These are phyloP conservation scores for Aspergillus brasiliensis DNA, from an alignment of 2,329 filamentous ascomycete genomes.

Conservation along the genomic window DNA sequence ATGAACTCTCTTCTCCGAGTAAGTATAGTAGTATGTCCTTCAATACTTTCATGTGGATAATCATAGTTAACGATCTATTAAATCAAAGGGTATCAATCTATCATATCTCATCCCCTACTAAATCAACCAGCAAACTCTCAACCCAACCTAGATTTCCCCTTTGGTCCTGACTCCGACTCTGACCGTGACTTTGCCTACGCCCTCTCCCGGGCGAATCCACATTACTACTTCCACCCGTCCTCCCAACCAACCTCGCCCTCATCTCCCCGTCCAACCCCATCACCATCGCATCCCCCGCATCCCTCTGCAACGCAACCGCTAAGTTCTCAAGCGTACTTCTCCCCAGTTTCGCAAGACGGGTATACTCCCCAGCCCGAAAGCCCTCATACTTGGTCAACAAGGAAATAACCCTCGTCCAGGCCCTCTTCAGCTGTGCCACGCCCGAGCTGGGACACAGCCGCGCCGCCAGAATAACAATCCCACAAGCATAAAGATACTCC, in stretches of 20 bases:
- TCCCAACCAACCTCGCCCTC: not conserved
- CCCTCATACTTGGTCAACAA: conserved; percentile 2
- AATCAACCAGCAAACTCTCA: conserved; percentile 17
- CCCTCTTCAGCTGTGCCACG: conserved; percentile 3
- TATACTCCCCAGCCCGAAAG: not conserved
- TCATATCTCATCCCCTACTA: not conserved
- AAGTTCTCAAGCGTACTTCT: conserved; percentile 5
- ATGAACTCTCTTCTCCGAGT: too few relatives aligned
- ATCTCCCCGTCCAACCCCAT: not conserved
- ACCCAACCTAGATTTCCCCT: conserved; percentile 12
- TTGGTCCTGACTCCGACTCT: not conserved
- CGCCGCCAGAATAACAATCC: conserved; percentile 14
- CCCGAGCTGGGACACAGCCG: conserved; percentile 3
- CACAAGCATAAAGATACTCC: conserved; percentile 20
- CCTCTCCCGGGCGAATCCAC: not conserved
- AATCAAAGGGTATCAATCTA: not conserved
- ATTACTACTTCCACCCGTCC: not conserved
- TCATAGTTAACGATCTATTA: not conserved
- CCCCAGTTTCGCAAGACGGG: conserved; percentile 5
- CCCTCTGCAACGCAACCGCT: not conserved
- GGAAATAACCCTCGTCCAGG: not conserved
- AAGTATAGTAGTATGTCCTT: too few relatives aligned
- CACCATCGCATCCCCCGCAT: not conserved
- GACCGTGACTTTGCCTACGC: not conserved
- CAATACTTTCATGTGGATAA: not conserved